Percentiles rank a stretch among this genome's conserved stretches.
These are phyloP conservation scores for Daldinia loculata DNA, from an alignment of 495 filamentous ascomycete species.

Conservation along the genomic window DNA sequence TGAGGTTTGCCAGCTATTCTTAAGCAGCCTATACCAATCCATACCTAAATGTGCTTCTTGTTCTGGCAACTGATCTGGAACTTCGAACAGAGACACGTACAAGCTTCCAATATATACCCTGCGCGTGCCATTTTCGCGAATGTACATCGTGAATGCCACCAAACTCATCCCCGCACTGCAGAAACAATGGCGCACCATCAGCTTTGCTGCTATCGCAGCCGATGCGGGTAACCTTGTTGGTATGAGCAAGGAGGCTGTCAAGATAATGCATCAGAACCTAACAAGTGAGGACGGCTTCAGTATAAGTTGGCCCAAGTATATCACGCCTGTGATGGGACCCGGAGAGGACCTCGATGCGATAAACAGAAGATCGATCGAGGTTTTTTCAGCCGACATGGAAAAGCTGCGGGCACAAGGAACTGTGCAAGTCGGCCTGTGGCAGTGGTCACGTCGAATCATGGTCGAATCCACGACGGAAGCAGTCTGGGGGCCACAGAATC, in stretches of 20 bases:
- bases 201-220: background rate
- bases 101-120: background rate
- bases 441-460: background rate
- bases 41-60: background rate
- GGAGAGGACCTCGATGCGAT: background rate
- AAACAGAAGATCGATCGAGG: background rate
- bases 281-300: background rate
- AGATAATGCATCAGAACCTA: background rate
- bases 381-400: background rate
- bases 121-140: background rate
- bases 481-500: background rate
- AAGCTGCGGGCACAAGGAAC: background rate
- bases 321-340: background rate
- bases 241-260: background rate
- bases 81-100: conserved; percentile 30
- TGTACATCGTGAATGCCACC: background rate
- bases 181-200: background rate
- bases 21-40: background rate
- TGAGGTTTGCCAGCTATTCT: conserved; percentile 15
- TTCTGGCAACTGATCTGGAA: background rate
- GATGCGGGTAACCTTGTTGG: background rate
- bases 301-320: background rate
- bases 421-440: background rate
- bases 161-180: background rate
- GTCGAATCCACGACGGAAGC: background rate